A percentile compares a stretch with the other conserved stretches of the same genome.
These are phyloP conservation scores for Melastoma candidum DNA, from an alignment of 441 rosid species.

Conservation along the genomic window DNA sequence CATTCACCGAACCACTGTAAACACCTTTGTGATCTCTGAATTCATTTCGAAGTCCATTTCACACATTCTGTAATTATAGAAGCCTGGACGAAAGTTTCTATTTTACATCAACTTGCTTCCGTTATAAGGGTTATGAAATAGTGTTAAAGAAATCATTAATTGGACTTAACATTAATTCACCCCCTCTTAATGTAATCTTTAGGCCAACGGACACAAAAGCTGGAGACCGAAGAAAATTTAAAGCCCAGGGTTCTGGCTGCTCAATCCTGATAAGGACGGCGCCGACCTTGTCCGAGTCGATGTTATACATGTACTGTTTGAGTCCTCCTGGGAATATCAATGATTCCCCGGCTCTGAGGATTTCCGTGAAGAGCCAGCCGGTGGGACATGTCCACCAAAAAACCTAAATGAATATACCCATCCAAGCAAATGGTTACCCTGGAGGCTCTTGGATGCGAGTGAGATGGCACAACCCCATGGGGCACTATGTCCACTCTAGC, in stretches of 20 bases:
- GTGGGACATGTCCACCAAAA: slow-evolving; percentile 34
- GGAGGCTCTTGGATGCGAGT: slow-evolving; percentile 61
- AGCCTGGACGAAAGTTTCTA: no score
- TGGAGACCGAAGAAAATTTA: slow-evolving; percentile 35
- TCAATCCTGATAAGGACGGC: slow-evolving; percentile 49
- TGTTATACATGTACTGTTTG: slow-evolving; percentile 42
- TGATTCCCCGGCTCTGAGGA: slow-evolving; percentile 39
- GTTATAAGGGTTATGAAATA: no score
- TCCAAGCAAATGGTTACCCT: slow-evolving; percentile 46
- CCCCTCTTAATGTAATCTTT: no score
- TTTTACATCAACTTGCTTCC: no score
- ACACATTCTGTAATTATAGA: no score
- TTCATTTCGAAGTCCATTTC: no score
- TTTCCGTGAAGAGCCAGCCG: slow-evolving; percentile 32
- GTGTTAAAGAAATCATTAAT: no score
- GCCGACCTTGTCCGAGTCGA: slow-evolving; percentile 28
- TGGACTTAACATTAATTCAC: no score
- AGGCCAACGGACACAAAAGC: slow-evolving; percentile 13
- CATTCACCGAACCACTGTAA: no score
- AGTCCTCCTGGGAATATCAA: slow-evolving; percentile 59
- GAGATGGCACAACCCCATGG: slow-evolving; percentile 37
- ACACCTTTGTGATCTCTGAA: no score
- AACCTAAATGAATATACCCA: slow-evolving; percentile 51
- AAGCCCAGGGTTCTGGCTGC: slow-evolving; percentile 54
- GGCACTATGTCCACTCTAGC: slow-evolving; percentile 33